Evolutionary conservation across 2,329 filamentous ascomycete species (phyloP).

Genomic region (Cladosporium sp.): DNA sequence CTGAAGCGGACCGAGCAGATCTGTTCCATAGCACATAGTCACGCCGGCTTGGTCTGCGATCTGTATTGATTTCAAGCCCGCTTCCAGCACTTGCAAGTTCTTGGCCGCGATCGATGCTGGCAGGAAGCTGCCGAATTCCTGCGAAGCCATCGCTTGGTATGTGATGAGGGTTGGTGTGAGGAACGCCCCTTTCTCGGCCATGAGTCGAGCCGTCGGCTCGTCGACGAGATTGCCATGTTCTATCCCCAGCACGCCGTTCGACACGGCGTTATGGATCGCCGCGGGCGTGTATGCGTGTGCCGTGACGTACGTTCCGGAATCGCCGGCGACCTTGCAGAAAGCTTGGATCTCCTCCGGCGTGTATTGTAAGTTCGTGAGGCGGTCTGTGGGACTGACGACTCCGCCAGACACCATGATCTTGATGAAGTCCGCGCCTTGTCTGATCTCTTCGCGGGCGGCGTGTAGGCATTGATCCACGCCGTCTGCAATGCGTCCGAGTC

Average conservation of each 20-base stretch:
- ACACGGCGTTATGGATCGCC: constrained; percentile 52
- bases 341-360: constrained; percentile 53
- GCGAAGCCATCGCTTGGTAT: constrained; percentile 47
- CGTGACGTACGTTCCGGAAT: constrained; percentile 52
- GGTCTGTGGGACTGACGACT: constrained; percentile 54
- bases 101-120: constrained; percentile 45
- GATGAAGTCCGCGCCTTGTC: constrained; percentile 56
- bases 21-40: constrained; percentile 53
- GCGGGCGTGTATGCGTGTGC: constrained; percentile 55
- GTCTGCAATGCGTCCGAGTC: constrained; percentile 47
- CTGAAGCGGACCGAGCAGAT: constrained; percentile 50
- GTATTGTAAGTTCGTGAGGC: constrained; percentile 53
- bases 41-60: constrained; percentile 51
- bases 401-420: constrained; percentile 60
- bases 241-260: constrained; percentile 53
- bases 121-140: constrained; percentile 42
- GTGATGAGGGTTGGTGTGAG: constrained; percentile 53
- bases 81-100: constrained; percentile 47
- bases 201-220: constrained; percentile 48
- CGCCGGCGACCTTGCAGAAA: constrained; percentile 48
- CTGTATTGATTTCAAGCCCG: constrained; percentile 44
- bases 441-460: constrained; percentile 51
- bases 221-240: constrained; percentile 62
- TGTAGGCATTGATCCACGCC: constrained; percentile 53
- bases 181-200: constrained; percentile 47